Evolutionary conservation across 768 basidiomycete species (phyloP), one percentile per base, ranked within the genome.

Genomic region (Podaxis sp.): DNA sequence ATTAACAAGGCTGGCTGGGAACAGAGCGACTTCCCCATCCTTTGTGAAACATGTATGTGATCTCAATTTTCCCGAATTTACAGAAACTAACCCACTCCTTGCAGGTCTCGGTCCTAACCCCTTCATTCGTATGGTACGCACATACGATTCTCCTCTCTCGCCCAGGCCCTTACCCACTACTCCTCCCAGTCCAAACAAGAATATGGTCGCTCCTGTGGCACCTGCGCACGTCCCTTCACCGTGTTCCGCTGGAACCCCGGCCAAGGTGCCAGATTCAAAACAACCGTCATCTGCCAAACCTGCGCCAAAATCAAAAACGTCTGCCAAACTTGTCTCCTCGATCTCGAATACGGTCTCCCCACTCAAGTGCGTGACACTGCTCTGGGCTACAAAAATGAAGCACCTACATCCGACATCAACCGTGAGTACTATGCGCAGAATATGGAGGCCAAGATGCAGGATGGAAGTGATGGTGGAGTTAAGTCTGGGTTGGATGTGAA

Each of bases 211-310:
- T 94, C 94, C 57, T 99, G 97, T 76, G 98, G 98, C 66, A 96
- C 96, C 57, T 99, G 97, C 72, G 94, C 95, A 2, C 85, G 97
- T 24, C 97, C 94, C 2, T 96, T 96, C 77, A 96, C 93, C 53
- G 91, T 98, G 68, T 99, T 99, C 78, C 90, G 94, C 43, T 99
- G 97, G 97, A 96, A 98, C 71, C 96, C 97, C 2, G 97, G 97
- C 50, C 79, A 88, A 2, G 96, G 95, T 46, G 90, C 88, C 73
- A 88, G 96, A 29, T 98, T 85, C 86, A 98, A 98, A 81, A 91
- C 94, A 63, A 99, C 97, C 11, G 94, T 97, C 64, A 88, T 98
- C 64, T 97, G 95, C 76, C 96, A 96, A 74, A 96, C 96, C 3
- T 98, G 96, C 69, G 92, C 96, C 54, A 98, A 98, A 77, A 87